A percentile compares a stretch with the other conserved stretches of the same genome.
phyloP scores from a whole-genome alignment of 1,139 yeast species.

The Debaryomyces robertsiae region DNA sequence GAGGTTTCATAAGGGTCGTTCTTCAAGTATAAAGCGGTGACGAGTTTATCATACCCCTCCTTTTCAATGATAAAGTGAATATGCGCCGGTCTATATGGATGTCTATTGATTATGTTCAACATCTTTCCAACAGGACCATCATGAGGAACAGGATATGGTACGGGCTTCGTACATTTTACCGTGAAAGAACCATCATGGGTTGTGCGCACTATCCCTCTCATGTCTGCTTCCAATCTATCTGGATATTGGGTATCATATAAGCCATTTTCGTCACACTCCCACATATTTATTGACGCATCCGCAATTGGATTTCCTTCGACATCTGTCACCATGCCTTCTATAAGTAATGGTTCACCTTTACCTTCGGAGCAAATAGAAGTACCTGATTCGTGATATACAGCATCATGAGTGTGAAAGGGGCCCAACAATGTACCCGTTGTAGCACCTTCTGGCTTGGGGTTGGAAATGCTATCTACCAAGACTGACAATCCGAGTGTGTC shows the following conservation, averaged over 20 bases:
- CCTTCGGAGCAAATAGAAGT: constrained; percentile 29
- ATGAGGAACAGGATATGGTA: constrained; percentile 41
- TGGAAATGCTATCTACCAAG: constrained; percentile 32
- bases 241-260: constrained; percentile 37
- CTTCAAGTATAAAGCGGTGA: constrained; percentile 32
- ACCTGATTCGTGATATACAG: constrained; percentile 27
- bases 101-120: constrained; percentile 32
- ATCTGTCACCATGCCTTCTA: constrained; percentile 25
- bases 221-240: constrained; percentile 25
- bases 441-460: constrained; percentile 33
- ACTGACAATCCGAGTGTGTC: constrained; percentile 34
- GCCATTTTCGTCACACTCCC: constrained; percentile 44
- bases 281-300: constrained; percentile 33
- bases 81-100: constrained; percentile 42
- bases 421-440: constrained; percentile 35
- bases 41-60: constrained; percentile 30
- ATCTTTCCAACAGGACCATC: constrained; percentile 43
- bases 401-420: constrained; percentile 39
- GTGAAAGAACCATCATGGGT: constrained; percentile 29
- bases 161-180: constrained; percentile 34
- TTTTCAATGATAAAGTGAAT: constrained; percentile 33
- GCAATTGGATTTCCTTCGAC: constrained; percentile 29
- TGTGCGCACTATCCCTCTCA: constrained; percentile 35
- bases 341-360: constrained; percentile 31
- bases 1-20: constrained; percentile 34